Percentiles rank a stretch among this genome's conserved stretches.
Evolutionary conservation across 371 early-diverging fungal genomes (phyloP).

Genomic region (Rhizopus delemar): DNA sequence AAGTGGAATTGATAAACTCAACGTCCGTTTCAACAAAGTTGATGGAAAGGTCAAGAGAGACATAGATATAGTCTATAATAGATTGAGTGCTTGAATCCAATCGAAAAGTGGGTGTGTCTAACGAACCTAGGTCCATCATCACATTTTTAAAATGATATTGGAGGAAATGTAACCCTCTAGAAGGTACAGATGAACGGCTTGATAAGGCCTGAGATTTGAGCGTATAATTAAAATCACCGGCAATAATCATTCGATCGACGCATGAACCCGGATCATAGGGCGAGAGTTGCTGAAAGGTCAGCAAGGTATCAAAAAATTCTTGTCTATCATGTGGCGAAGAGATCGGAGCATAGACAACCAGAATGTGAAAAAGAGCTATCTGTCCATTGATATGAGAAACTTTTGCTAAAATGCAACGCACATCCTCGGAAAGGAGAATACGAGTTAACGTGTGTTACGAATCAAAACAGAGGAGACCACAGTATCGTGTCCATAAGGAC

Average conservation of each 20-base stretch:
- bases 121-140: background rate
- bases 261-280: no score
- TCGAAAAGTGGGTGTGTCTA: background rate
- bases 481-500: slow-evolving; percentile 11
- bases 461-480: slow-evolving; percentile 12
- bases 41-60: background rate
- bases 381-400: background rate
- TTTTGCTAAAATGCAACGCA: no score
- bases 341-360: slow-evolving; percentile 8
- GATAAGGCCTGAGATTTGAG: no score
- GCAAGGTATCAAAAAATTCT: no score
- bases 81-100: background rate
- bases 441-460: background rate
- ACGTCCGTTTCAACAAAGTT: background rate
- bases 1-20: background rate
- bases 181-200: no score
- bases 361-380: slow-evolving; percentile 6
- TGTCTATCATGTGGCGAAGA: no score
- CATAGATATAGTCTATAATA: slow-evolving; percentile 3
- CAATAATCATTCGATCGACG: no score
- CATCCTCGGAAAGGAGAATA: no score
- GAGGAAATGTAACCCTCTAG: no score
- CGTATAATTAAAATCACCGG: no score
- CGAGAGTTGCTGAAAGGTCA: no score
- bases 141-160: background rate